phyloP scores from a whole-genome alignment of 2,329 filamentous ascomycete species.

The Bertia moriformis region DNA sequence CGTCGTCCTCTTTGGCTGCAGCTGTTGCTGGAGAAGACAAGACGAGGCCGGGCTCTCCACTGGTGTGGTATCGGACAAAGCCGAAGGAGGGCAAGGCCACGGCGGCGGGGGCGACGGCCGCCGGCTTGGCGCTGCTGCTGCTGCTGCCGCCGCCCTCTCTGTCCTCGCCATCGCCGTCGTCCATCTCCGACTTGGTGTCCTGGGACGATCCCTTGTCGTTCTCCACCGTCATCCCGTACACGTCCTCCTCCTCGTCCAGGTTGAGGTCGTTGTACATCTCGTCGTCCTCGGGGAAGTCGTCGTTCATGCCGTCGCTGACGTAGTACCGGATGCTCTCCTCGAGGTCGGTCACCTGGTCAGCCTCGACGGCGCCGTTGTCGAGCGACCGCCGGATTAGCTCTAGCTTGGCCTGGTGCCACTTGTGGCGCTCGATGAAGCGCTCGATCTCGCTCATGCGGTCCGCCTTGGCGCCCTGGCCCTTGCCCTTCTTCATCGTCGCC shows the following conservation, averaged over 20 bases:
- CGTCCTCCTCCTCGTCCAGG: slow-evolving; percentile 80
- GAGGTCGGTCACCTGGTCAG: slow-evolving; percentile 72
- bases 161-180: slow-evolving; percentile 51
- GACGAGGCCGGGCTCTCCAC: no score
- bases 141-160: slow-evolving; percentile 16
- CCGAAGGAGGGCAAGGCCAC: no score
- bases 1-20: no score
- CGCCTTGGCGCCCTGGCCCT: slow-evolving; percentile 69
- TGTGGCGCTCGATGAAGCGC: slow-evolving; percentile 74
- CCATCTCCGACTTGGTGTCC: slow-evolving; percentile 81
- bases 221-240: slow-evolving; percentile 67
- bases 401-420: slow-evolving; percentile 88
- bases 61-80: no score
- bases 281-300: slow-evolving; percentile 88
- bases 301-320: slow-evolving; percentile 74
- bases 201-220: slow-evolving; percentile 71
- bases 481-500: slow-evolving; percentile 85
- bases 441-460: slow-evolving; percentile 82
- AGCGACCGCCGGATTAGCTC: slow-evolving; percentile 80
- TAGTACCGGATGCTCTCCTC: slow-evolving; percentile 93
- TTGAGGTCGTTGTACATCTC: slow-evolving; percentile 88
- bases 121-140: no score
- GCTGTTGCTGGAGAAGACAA: no score
- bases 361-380: slow-evolving; percentile 83
- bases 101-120: no score